These are phyloP conservation scores for Polygonum maritimum DNA, from an alignment of 148 eudicot species.

Conservation along the genomic window DNA sequence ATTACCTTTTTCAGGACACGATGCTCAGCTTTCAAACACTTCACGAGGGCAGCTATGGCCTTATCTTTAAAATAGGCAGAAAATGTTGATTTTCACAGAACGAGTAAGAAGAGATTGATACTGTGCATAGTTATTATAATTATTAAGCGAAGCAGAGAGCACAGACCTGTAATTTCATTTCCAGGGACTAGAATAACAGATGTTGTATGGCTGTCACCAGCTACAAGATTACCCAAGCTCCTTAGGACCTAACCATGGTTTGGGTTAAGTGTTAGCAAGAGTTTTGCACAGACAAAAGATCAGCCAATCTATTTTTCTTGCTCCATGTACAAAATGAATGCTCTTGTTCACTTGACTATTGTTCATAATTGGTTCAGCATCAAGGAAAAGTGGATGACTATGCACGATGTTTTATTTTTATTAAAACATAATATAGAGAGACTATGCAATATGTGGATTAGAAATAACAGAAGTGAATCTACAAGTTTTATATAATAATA, in stretches of 20 bases:
- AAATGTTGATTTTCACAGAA: neutral
- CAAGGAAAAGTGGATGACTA: neutral
- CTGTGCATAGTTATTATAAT: neutral
- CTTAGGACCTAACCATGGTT: slow-evolving; percentile 49
- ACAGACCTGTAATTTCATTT: slow-evolving; percentile 63
- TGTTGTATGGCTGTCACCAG: slow-evolving; percentile 61
- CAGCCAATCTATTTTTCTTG: neutral
- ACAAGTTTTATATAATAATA: neutral
- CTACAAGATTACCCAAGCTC: slow-evolving; percentile 91
- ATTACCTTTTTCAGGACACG: slow-evolving; percentile 89
- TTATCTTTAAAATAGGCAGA: slow-evolving; percentile 30
- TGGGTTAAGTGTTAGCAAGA: neutral
- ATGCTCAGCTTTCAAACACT: slow-evolving; percentile 81
- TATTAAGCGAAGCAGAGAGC: neutral
- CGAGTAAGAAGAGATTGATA: neutral
- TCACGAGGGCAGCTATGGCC: slow-evolving; percentile 53
- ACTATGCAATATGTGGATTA: neutral
- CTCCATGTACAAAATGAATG: neutral
- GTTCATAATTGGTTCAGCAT: neutral
- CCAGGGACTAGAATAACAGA: slow-evolving; percentile 53
- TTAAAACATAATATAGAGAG: neutral
- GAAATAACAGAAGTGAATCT: neutral
- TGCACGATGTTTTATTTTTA: neutral
- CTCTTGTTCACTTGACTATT: neutral
- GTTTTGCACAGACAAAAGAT: neutral